Evolutionary conservation across 768 basidiomycete species (phyloP).

Genomic region (Rossbeevera mucosa): DNA sequence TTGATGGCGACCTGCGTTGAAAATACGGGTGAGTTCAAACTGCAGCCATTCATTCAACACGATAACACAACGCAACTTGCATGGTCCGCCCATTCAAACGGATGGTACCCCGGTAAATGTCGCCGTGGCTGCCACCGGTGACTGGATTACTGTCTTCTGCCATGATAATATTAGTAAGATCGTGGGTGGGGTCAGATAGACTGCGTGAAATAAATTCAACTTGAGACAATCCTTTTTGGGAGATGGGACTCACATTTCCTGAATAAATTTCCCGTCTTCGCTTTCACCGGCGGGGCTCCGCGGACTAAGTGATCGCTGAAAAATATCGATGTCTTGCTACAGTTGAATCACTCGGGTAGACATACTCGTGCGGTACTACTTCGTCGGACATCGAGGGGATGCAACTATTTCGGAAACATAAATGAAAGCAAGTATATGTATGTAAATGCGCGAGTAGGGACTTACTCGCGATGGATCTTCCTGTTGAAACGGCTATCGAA

Average conservation of each 20-base stretch:
- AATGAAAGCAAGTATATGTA: neutral
- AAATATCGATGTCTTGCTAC: neutral
- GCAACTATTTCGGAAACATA: neutral
- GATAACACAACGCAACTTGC: slow-evolving; percentile 4
- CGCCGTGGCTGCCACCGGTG: slow-evolving; percentile 18
- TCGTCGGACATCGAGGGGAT: neutral
- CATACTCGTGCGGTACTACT: neutral
- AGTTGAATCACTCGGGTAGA: neutral
- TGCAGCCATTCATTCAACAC: slow-evolving; percentile 10
- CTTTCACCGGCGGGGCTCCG: neutral
- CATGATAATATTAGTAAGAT: slow-evolving; percentile 13
- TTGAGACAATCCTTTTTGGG: neutral
- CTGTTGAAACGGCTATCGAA: neutral
- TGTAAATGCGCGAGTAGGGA: neutral
- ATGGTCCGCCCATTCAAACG: slow-evolving; percentile 9
- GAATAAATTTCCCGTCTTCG: slow-evolving; percentile 4
- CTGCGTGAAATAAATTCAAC: slow-evolving; percentile 6
- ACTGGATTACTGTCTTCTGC: slow-evolving; percentile 12
- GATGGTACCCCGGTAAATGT: slow-evolving; percentile 19
- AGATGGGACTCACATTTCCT: slow-evolving; percentile 8
- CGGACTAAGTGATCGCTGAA: slow-evolving; percentile 6
- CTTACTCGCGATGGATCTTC: neutral
- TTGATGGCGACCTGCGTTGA: slow-evolving; percentile 12
- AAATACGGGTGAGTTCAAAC: neutral
- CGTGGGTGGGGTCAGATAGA: slow-evolving; percentile 5